A percentile compares a stretch with the other conserved stretches of the same genome.
Evolutionary conservation across 75 land plant genomes (phyloP).

Genomic region (Chamaecyparis obtusa): DNA sequence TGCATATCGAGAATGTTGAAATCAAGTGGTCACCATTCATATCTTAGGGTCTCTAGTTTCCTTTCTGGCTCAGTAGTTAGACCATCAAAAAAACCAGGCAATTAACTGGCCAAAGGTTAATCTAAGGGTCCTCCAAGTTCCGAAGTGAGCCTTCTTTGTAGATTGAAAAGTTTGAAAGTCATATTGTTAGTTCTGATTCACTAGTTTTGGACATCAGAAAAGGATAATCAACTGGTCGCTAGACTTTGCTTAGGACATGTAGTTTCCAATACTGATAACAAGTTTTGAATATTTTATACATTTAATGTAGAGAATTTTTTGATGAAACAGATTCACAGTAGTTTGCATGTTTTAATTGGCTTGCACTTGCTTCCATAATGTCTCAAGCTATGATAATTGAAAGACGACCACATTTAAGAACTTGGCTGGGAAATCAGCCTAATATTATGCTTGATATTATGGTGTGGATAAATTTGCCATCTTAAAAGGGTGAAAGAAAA

Average conservation of each 20-base stretch:
- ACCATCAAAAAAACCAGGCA: not conserved
- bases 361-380: not conserved
- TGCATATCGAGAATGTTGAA: not conserved
- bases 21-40: not conserved
- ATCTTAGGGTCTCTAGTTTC: not conserved
- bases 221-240: not conserved
- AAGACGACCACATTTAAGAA: not conserved
- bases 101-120: not conserved
- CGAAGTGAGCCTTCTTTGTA: not conserved
- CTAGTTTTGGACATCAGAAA: not conserved
- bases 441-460: no score
- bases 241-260: not conserved
- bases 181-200: not conserved
- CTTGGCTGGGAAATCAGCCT: not conserved
- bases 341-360: not conserved
- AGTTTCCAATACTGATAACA: not conserved
- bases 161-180: not conserved
- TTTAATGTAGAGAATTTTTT: not conserved
- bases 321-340: not conserved
- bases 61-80: no score
- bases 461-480: not conserved
- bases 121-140: not conserved
- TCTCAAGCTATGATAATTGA: not conserved
- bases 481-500: not conserved
- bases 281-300: not conserved